These are phyloP conservation scores for Mycena chlorophos DNA, from an alignment of 768 basidiomycete species.

Conservation along the genomic window DNA sequence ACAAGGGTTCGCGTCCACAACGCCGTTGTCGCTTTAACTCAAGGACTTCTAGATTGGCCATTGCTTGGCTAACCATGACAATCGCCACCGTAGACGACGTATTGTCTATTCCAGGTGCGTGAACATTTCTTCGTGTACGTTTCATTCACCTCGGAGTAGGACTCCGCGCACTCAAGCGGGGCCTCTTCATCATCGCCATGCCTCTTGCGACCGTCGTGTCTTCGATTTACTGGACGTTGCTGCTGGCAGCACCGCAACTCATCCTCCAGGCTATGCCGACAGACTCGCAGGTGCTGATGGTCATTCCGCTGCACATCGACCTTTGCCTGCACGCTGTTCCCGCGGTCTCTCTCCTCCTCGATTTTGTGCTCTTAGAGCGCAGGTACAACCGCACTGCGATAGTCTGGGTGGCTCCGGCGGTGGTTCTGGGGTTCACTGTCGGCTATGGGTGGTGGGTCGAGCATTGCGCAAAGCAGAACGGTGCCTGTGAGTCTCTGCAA, in stretches of 20 bases:
- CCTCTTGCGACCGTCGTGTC: conserved; percentile 51
- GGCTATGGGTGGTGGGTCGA: conserved; percentile 71
- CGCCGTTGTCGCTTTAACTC: no score
- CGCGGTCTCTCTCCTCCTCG: conserved; percentile 53
- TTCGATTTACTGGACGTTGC: conserved; percentile 69
- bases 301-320: conserved; percentile 56
- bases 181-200: conserved; percentile 61
- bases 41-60: conserved; percentile 33
- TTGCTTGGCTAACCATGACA: conserved; percentile 39
- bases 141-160: conserved; percentile 28
- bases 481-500: conserved; percentile 51
- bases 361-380: conserved; percentile 68
- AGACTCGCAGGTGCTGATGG: conserved; percentile 28
- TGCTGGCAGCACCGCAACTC: conserved; percentile 54
- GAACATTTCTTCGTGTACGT: neutral
- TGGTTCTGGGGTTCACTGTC: conserved; percentile 30
- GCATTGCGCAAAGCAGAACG: conserved; percentile 61
- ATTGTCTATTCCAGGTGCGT: conserved; percentile 31
- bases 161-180: conserved; percentile 50
- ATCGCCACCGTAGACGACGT: conserved; percentile 35
- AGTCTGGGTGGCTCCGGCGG: conserved; percentile 30
- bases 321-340: conserved; percentile 68
- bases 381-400: conserved; percentile 45
- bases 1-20: conserved; percentile 67
- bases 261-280: conserved; percentile 44